A percentile compares a stretch with the other conserved stretches of the same genome.
These are phyloP conservation scores for Rasamsonia emersonii DNA, from an alignment of 2,329 filamentous ascomycete species.

Conservation along the genomic window DNA sequence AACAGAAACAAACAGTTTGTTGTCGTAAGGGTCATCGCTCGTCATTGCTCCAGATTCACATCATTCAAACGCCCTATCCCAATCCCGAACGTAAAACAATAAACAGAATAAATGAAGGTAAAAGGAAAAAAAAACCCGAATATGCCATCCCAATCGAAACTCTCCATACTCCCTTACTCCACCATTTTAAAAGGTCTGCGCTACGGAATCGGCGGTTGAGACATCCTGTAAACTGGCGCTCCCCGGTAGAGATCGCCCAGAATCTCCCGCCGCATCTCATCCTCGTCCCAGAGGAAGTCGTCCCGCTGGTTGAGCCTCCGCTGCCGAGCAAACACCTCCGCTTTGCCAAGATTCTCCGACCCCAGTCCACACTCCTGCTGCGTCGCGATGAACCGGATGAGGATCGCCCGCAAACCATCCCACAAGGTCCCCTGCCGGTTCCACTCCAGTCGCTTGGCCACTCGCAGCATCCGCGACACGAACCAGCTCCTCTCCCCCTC, in stretches of 20 bases:
- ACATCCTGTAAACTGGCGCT: slow-evolving; percentile 8
- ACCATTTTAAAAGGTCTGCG: too few species aligned
- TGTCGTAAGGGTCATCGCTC: too few species aligned
- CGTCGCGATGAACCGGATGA: slow-evolving; percentile 18
- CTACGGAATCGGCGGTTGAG: too few species aligned
- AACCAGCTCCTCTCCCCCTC: slow-evolving; percentile 22
- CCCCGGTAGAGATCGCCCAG: slow-evolving; percentile 13
- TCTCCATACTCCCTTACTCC: too few species aligned
- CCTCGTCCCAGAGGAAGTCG: slow-evolving; percentile 19
- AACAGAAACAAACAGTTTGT: too few species aligned
- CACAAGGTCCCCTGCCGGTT: slow-evolving; percentile 19
- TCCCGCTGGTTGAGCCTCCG: slow-evolving; percentile 8
- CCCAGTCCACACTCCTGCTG: slow-evolving; percentile 23
- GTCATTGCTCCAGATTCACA: too few species aligned
- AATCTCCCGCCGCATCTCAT: slow-evolving; percentile 19
- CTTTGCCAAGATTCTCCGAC: slow-evolving; percentile 12
- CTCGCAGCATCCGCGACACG: slow-evolving; percentile 23
- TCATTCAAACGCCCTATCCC: too few species aligned
- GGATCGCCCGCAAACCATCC: slow-evolving; percentile 17
- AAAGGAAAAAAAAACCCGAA: too few species aligned
- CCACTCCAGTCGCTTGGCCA: slow-evolving; percentile 23
- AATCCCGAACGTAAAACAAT: too few species aligned
- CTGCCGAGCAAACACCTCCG: slow-evolving; percentile 16
- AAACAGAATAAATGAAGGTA: too few species aligned
- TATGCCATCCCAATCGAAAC: too few species aligned